Evolutionary conservation across 2,329 filamentous ascomycete species (phyloP).

Genomic region (Pseudogymnoascus sp.): DNA sequence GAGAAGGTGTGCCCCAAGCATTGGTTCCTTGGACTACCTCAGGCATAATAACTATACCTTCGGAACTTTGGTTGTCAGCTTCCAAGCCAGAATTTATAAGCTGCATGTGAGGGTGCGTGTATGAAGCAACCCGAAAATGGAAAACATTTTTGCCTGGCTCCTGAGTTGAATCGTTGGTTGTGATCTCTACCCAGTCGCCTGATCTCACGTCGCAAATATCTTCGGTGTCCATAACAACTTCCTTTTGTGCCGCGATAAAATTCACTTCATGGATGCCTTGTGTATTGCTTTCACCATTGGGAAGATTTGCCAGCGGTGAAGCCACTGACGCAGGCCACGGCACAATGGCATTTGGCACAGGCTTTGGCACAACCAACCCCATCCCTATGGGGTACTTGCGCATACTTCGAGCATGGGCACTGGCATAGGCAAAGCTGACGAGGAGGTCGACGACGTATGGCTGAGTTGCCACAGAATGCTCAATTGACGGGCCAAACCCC

Average conservation of each 20-base stretch:
- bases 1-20: background rate
- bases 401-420: constrained; percentile 24
- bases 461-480: constrained; percentile 73
- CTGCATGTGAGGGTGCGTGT: background rate
- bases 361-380: constrained; percentile 26
- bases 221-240: background rate
- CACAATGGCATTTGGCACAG: background rate
- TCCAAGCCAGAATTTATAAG: background rate
- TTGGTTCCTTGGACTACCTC: background rate
- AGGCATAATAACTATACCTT: background rate
- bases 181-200: background rate
- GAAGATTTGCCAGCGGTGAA: background rate
- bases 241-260: background rate
- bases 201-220: background rate
- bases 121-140: background rate
- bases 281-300: background rate
- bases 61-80: background rate
- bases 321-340: background rate
- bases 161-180: background rate
- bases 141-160: background rate
- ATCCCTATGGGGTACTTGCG: constrained; percentile 30
- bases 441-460: constrained; percentile 80
- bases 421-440: constrained; percentile 69
- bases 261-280: background rate
- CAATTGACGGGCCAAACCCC: constrained; percentile 78